Conservation (phyloP, 306 rosid species). For the Ziziphus jujuba region DNA sequence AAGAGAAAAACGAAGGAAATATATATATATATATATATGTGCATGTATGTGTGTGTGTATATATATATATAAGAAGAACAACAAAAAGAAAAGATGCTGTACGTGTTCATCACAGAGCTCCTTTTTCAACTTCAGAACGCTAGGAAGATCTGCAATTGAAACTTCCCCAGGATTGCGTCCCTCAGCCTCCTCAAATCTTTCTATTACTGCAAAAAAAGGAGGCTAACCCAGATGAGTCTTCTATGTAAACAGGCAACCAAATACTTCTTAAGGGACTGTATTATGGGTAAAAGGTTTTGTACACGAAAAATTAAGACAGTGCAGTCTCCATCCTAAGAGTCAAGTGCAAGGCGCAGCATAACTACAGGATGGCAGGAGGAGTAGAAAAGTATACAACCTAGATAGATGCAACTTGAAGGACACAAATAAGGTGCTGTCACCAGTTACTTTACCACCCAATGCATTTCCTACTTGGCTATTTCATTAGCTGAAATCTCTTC, state of each 20-base stretch:
- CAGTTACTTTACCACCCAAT: neutral
- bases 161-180: conserved; percentile 64
- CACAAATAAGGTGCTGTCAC: neutral
- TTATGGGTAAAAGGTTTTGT: neutral
- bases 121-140: conserved; percentile 63
- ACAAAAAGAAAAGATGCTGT: conserved; percentile 3
- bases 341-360: neutral
- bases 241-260: neutral
- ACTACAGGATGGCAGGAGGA: neutral
- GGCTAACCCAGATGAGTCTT: neutral
- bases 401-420: neutral
- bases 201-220: conserved; percentile 54
- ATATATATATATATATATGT: no score
- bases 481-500: neutral
- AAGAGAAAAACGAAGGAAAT: neutral
- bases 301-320: neutral
- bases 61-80: no score
- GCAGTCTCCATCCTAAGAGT: neutral
- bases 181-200: conserved; percentile 76
- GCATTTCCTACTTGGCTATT: neutral
- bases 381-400: neutral
- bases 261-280: neutral
- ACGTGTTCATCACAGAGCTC: conserved; percentile 80
- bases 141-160: conserved; percentile 63
- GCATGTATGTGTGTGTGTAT: no score